Evolutionary conservation across 192 early-diverging fungal genomes (phyloP), one percentile per base, ranked within the genome.

Genomic region (Linnemannia elongata): DNA sequence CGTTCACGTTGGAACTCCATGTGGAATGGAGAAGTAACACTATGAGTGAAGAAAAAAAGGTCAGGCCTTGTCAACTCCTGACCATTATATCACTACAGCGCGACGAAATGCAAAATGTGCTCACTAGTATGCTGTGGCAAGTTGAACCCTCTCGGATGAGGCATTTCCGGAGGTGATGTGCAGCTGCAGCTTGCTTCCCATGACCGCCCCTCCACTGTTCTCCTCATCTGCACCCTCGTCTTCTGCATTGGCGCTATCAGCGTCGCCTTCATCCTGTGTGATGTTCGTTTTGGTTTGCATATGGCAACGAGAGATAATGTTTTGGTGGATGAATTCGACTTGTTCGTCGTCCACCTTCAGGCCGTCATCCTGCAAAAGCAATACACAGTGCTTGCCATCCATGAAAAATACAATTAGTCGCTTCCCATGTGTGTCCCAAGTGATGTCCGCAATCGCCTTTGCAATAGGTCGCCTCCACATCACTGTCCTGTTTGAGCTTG

Each of bases 1-100:
- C 79, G 78, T 17, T 87, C 85, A 10, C 85, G 75, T 57, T 87
- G 85, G 47, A 87, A 87, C 30, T 87, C 85, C 79, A 87, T 81
- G 13, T 71, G 79, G 22, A 87, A 87, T 20, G 85, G 76, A 3
- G 79, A 87, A 17, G 79, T 78, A 6, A 87, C 85, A 45, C 80
- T 82, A 72, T 45, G 18, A 22, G 69, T 35, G 30, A 33, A 66
- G 12, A 60, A 66, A 15, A 27, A 10, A 42, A 71, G 69, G 17
- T 38, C 12, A 35, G 39, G 2, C 1, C 3, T 33, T 6, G 15
- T 17, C 69, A 36, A 30, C 17, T 69, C 35, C 7, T 39, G 24
- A 2, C 35, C 69, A 71, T 22, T 52, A 17, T 20, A 22, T 18
- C 18, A 52, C 49, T 6, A 71, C 18, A 71, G 35, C 12, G 18